phyloP scores from a whole-genome alignment of 192 early-diverging fungal genomes.

The Dimargaris cristalligena region DNA sequence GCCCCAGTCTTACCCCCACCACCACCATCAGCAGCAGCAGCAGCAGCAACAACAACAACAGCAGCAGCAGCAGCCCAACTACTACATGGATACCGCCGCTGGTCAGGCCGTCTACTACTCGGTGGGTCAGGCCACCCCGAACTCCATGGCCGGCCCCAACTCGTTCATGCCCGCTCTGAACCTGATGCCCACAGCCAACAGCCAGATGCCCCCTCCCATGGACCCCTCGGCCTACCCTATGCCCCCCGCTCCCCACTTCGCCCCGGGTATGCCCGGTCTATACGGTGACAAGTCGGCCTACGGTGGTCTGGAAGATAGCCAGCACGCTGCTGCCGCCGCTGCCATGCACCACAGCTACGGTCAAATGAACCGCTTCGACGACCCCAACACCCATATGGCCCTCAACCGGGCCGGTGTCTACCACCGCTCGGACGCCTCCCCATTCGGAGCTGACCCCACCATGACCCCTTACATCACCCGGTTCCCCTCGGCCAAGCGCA shows the following conservation, averaged over 20 bases:
- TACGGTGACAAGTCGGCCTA: slow-evolving; percentile 6
- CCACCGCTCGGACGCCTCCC: background rate
- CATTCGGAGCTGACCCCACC: background rate
- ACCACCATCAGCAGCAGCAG: background rate
- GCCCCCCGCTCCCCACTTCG: background rate
- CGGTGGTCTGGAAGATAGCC: background rate
- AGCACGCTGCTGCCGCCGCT: too few species aligned
- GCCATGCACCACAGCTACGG: slow-evolving; percentile 2
- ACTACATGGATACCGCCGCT: background rate
- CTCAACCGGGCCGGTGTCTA: slow-evolving; percentile 1
- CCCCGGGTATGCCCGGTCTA: background rate
- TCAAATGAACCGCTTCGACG: background rate
- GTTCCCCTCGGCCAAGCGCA: slow-evolving; percentile 9
- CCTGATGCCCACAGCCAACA: background rate
- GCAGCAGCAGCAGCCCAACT: background rate
- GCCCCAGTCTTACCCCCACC: background rate
- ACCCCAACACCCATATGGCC: slow-evolving; percentile 1
- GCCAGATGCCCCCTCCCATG: background rate
- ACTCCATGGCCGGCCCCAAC: slow-evolving; percentile 7
- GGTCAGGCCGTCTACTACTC: background rate
- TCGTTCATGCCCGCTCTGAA: slow-evolving; percentile 2
- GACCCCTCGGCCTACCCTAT: slow-evolving; percentile 2
- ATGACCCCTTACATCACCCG: background rate
- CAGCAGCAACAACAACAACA: background rate
- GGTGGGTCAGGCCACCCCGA: background rate